These are phyloP conservation scores for Pleurostoma richardsiae DNA, from an alignment of 2,329 filamentous ascomycete genomes.

Conservation along the genomic window DNA sequence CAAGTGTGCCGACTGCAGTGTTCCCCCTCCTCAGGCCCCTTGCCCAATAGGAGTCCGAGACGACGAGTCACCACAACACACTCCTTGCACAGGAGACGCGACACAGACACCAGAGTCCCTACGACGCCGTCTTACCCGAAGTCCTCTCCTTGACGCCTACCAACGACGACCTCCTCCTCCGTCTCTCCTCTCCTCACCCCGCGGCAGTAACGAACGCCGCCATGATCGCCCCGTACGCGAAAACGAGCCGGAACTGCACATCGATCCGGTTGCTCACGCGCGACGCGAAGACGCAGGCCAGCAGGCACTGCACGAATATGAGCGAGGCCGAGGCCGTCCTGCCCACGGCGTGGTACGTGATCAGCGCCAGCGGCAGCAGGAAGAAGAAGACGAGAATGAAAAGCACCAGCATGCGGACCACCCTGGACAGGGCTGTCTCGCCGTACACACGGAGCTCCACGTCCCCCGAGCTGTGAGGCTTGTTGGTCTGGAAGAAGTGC, in stretches of 20 bases:
- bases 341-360: not conserved
- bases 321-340: not conserved
- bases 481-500: not conserved
- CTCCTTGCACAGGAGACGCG: too few relatives aligned
- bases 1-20: too few relatives aligned
- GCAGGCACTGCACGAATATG: not conserved
- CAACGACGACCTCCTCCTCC: not conserved
- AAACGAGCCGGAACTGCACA: not conserved
- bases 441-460: not conserved
- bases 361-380: not conserved
- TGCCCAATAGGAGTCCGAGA: too few relatives aligned
- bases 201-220: not conserved
- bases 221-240: not conserved
- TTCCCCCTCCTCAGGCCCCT: too few relatives aligned
- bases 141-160: not conserved
- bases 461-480: not conserved
- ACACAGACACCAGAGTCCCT: too few relatives aligned
- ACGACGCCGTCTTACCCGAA: too few relatives aligned
- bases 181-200: not conserved
- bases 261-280: not conserved
- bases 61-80: too few relatives aligned
- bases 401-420: not conserved
- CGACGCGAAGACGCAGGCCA: not conserved
- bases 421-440: not conserved
- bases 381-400: not conserved